phyloP scores from a whole-genome alignment of 371 early-diverging fungal genomes.

The Mortierella sp. region DNA sequence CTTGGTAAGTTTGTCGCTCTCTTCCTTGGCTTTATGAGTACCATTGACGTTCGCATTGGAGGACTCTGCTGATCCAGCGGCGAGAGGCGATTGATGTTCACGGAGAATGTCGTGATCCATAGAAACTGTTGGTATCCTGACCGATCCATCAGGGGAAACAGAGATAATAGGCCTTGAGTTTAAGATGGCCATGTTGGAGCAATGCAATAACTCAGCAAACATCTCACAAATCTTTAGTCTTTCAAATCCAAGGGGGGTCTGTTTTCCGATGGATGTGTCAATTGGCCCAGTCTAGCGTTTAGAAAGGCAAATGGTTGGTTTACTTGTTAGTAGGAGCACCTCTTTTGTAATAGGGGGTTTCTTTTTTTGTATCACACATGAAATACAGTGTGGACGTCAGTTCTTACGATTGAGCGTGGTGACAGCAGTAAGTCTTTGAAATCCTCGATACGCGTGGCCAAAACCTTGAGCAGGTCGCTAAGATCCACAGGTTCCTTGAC shows the following conservation, averaged over 20 bases:
- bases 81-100: neutral
- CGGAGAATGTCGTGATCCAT: slow-evolving; percentile 9
- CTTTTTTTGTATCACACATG: no score
- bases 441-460: slow-evolving; percentile 74
- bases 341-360: neutral
- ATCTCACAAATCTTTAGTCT: slow-evolving; percentile 94
- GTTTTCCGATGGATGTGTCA: slow-evolving; percentile 72
- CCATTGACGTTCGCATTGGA: slow-evolving; percentile 2
- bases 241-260: slow-evolving; percentile 90
- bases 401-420: slow-evolving; percentile 68
- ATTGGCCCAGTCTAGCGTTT: slow-evolving; percentile 57
- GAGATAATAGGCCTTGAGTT: slow-evolving; percentile 57
- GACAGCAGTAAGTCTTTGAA: slow-evolving; percentile 70
- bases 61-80: neutral
- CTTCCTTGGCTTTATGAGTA: neutral
- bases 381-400: neutral
- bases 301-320: neutral
- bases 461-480: slow-evolving; percentile 83
- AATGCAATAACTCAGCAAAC: slow-evolving; percentile 93
- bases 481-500: slow-evolving; percentile 68
- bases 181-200: slow-evolving; percentile 82
- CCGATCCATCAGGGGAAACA: slow-evolving; percentile 51
- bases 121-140: slow-evolving; percentile 29
- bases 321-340: neutral
- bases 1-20: neutral